Evolutionary conservation across 768 basidiomycete species (phyloP), one percentile per base, ranked within the genome.

Genomic region (Boletellus emodensis): DNA sequence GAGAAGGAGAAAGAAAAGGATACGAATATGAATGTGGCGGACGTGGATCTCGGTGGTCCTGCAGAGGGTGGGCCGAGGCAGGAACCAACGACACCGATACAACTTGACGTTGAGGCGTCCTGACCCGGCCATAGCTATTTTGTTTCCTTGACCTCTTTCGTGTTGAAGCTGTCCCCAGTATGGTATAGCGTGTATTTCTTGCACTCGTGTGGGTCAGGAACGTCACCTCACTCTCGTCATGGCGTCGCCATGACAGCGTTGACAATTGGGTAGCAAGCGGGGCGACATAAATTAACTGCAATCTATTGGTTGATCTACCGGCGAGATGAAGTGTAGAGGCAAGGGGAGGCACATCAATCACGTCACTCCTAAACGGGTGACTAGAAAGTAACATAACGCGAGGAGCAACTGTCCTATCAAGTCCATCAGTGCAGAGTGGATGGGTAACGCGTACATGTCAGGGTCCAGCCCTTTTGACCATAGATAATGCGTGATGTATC

Each of bases 381-480:
- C 84, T 26, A 90, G 69, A 64, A 83, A 78, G 58, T 87, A 90
- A 63, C 86, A 87, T 1, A 79, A 58, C 2, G 91, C 90, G 9
- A 97, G 79, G 8, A 95, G 72, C 18, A 87, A 64, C 63, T 94
- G 88, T 14, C 91, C 90, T 30, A 88, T 69, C 45, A 95, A 80
- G 65, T 94, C 91, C 76, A 94, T 85, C 38, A 91, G 62, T 1
- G 93, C 90, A 11, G 90, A 92, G 57, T 95, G 93, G 24, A 95
- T 80, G 8, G 94, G 94, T n/a, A 97, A 71, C 2, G 92, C 92
- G 64, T 95, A 94, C 70, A 88, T 84, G 65, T 97, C 94, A 6
- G 94, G 94, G 64, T 97, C 94, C 24, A 83, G 74, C 11, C 80
- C 74, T 48, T 74, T 81, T 1, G 79, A 77, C 92, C 93, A 95